Evolutionary conservation across 2,329 filamentous ascomycete genomes (phyloP).

Genomic region (Rhynchosporium graminicola): DNA sequence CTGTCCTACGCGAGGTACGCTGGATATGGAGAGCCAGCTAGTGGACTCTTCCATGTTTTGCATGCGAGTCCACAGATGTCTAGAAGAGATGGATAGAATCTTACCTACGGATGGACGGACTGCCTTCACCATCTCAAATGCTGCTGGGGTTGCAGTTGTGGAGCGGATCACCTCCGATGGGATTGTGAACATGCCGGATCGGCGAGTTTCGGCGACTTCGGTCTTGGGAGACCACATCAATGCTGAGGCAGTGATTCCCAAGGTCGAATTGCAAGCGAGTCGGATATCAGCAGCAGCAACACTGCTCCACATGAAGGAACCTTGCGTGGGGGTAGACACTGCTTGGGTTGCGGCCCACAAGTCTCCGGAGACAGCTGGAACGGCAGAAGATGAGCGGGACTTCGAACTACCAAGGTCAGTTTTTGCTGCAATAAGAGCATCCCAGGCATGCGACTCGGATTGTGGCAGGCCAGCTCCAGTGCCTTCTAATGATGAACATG

Average conservation of each 20-base stretch:
- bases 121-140: slow-evolving; percentile 24
- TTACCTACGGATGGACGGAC: slow-evolving; percentile 20
- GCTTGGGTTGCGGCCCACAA: slow-evolving; percentile 27
- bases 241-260: background rate
- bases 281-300: background rate
- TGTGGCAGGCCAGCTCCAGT: slow-evolving; percentile 28
- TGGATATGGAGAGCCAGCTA: slow-evolving; percentile 25
- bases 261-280: background rate
- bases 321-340: background rate
- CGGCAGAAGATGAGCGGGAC: slow-evolving; percentile 14
- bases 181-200: slow-evolving; percentile 31
- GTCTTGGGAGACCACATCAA: slow-evolving; percentile 28
- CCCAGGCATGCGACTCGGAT: slow-evolving; percentile 31
- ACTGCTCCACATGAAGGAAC: slow-evolving; percentile 24
- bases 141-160: slow-evolving; percentile 30
- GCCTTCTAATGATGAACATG: background rate
- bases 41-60: slow-evolving; percentile 7
- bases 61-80: slow-evolving; percentile 28
- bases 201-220: background rate
- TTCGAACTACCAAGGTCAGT: slow-evolving; percentile 26
- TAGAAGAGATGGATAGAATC: slow-evolving; percentile 27
- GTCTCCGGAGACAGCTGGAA: slow-evolving; percentile 25
- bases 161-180: slow-evolving; percentile 25
- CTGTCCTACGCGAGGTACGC: background rate
- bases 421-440: slow-evolving; percentile 26